phyloP scores from a whole-genome alignment of 2,329 filamentous ascomycete species.

The Verruconis gallopava region DNA sequence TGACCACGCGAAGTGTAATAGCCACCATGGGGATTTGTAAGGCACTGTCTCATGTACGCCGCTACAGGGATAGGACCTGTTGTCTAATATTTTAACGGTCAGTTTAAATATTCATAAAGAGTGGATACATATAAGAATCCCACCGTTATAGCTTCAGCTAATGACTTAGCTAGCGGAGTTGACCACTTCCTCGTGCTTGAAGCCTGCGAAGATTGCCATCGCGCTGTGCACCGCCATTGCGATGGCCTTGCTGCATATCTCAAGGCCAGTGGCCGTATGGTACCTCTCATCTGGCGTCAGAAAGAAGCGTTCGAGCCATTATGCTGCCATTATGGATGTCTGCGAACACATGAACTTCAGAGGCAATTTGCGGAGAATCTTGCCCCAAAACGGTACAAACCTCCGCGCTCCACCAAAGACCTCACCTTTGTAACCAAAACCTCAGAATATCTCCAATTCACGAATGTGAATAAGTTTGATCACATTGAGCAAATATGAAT shows the following conservation, averaged over 20 bases:
- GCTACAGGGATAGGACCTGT: constrained; percentile 88
- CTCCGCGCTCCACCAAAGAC: too few relatives aligned
- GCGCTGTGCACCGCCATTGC: neutral
- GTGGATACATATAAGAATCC: constrained; percentile 11
- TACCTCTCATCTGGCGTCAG: neutral
- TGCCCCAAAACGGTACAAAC: too few relatives aligned
- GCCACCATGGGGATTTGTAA: constrained; percentile 78
- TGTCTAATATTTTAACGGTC: constrained; percentile 41
- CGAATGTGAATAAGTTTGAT: too few relatives aligned
- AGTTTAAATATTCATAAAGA: constrained; percentile 11
- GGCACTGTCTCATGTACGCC: constrained; percentile 95
- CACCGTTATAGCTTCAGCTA: constrained; percentile 79
- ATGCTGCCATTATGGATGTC: too few relatives aligned
- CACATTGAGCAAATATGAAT: too few relatives aligned
- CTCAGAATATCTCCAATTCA: too few relatives aligned
- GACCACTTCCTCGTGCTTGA: constrained; percentile 56
- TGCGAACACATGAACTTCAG: too few relatives aligned
- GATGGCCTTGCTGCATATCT: neutral
- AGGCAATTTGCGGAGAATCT: too few relatives aligned
- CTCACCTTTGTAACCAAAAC: too few relatives aligned
- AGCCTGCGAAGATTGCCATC: constrained; percentile 7
- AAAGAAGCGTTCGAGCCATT: neutral
- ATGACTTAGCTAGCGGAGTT: constrained; percentile 76
- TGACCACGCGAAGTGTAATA: constrained; percentile 76
- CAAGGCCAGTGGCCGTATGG: neutral